Evolutionary conservation across 495 filamentous ascomycete species (phyloP).

Genomic region (Aspergillus affinis): DNA sequence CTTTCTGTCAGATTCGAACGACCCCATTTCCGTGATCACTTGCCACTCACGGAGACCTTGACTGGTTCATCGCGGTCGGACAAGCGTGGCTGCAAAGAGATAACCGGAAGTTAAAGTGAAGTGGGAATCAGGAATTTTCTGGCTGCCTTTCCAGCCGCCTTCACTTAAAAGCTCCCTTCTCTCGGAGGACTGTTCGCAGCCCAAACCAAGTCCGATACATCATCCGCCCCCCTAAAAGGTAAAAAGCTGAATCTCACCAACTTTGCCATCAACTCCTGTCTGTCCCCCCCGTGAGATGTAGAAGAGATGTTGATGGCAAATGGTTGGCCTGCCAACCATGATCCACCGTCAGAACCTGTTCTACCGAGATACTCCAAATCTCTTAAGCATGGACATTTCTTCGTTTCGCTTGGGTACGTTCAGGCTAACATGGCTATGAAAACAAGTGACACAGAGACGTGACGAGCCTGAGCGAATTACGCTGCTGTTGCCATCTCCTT

Average conservation of each 20-base stretch:
- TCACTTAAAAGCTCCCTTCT: conserved; percentile 26
- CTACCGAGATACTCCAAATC: conserved; percentile 10
- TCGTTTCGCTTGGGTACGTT: conserved; percentile 20
- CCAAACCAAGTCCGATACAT: conserved; percentile 7
- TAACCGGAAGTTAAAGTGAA: conserved; percentile 14
- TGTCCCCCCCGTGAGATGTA: conserved; percentile 15
- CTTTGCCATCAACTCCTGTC: conserved; percentile 14
- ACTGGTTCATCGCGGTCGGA: conserved; percentile 50
- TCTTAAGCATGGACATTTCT: conserved; percentile 17
- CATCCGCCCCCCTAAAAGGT: conserved; percentile 34
- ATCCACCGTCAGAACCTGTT: conserved; percentile 7
- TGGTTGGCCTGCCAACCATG: conserved; percentile 12
- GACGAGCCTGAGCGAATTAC: conserved; percentile 25
- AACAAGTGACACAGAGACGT: conserved; percentile 31
- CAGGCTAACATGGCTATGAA: conserved; percentile 36
- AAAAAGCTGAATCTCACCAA: conserved; percentile 22
- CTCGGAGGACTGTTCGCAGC: conserved; percentile 18
- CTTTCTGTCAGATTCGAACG: conserved; percentile 33
- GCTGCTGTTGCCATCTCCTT: conserved; percentile 22
- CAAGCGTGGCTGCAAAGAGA: conserved; percentile 36
- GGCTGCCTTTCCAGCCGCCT: too few species aligned
- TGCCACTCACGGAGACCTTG: conserved; percentile 47
- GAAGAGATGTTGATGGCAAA: conserved; percentile 14
- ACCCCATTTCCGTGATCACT: conserved; percentile 42
- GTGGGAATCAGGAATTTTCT: conserved; percentile 8